Base-by-base conservation (phyloP, 108 stramenopile species). In the Aurantiochytrium sp. region DNA sequence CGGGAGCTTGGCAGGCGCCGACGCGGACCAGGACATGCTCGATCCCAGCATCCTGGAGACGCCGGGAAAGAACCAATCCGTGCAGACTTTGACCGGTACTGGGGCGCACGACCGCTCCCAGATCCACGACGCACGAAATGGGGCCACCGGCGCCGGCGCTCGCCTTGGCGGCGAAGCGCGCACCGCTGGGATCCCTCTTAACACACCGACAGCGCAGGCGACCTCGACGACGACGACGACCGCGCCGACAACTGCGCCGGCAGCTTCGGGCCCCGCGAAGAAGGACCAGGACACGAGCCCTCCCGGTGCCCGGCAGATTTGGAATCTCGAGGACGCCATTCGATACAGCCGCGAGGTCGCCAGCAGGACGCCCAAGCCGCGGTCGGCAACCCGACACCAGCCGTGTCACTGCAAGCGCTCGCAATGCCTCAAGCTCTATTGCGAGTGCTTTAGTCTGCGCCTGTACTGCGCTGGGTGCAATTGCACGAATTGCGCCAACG, bases 361-460 rank as follows among this genome's bases (percentile, higher is more conserved):
- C 22, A 27, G 10, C 34, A 65, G 34, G 24, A 8, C 59, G 1
- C 32, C 59, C 8, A 30, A 65, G 34, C 27, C 27, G 19, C 8
- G 59, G 24, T 65, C 59, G 8, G 34, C 34, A 30, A 65, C 59
- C 10, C 59, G 34, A 15, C 59, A 65, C 59, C 59, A 85, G 32
- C 81, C 81, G 8, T 92, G 91, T 81, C 86, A 92, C 65, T 92
- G 91, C 81, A 92, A 92, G 87, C 39, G 73, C 12, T 86, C 81
- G 5, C 73, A 68, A 39, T 92, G 91, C 8, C 69, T 92, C 22
- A 92, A 92, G 88, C 87, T 90, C 24, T 92, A 92, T 41, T 92
- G 91, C 59, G 91, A 92, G 59, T 90, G 90, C 54, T 90, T 90
- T 54, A 52, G 55, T 27, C 15, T 24, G 54, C 54, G 52, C 6